These are phyloP conservation scores for Leptographium flavum DNA, from an alignment of 2,329 filamentous ascomycete genomes.

Conservation along the genomic window DNA sequence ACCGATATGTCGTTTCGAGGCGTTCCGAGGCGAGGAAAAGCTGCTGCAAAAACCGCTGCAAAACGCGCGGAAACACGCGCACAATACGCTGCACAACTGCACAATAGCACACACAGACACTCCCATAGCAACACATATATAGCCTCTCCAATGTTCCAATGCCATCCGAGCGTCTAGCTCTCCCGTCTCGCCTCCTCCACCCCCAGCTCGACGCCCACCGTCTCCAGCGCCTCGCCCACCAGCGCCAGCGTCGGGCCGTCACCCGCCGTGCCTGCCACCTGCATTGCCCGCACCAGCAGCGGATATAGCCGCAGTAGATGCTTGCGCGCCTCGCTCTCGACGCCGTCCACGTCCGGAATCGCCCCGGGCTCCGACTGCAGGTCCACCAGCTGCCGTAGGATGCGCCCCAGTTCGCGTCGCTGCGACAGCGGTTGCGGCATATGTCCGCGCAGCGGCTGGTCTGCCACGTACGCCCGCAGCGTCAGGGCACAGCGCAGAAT, in stretches of 20 bases:
- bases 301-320: slow-evolving; percentile 75
- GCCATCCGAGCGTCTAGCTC: not conserved
- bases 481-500: slow-evolving; percentile 70
- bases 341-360: slow-evolving; percentile 41
- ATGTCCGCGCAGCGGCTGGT: slow-evolving; percentile 75
- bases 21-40: not conserved
- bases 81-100: no score
- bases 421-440: slow-evolving; percentile 82
- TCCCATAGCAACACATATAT: no score
- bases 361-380: slow-evolving; percentile 57
- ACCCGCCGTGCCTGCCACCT: slow-evolving; percentile 39
- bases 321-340: slow-evolving; percentile 47
- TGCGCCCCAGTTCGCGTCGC: slow-evolving; percentile 60
- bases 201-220: slow-evolving; percentile 44
- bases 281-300: slow-evolving; percentile 50
- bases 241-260: slow-evolving; percentile 46
- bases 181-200: slow-evolving; percentile 3
- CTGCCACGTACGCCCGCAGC: slow-evolving; percentile 73
- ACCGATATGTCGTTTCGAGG: no score
- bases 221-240: slow-evolving; percentile 45
- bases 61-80: no score
- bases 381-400: slow-evolving; percentile 50
- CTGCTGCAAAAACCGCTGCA: no score
- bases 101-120: no score
- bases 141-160: not conserved